Base-by-base conservation (phyloP, 164 flowering plant species). In the Stephania yunnanensis region DNA sequence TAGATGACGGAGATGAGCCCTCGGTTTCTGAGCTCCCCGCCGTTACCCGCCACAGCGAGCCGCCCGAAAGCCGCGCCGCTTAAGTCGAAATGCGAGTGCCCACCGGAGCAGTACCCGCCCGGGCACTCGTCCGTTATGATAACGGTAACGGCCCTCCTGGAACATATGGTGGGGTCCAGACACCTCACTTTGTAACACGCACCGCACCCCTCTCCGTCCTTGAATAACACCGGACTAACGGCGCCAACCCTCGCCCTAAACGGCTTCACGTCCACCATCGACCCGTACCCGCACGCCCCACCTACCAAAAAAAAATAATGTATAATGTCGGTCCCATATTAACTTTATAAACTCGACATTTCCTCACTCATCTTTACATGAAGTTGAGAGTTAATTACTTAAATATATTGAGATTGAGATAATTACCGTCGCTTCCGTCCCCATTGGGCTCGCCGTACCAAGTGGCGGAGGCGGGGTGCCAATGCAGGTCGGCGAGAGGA, bases 381-480 rank as follows among this genome's bases (percentile, higher is more conserved):
- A 25, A 25, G 0, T 25, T 25, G 25, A 25, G 25, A 25, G 25
- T 25, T 25, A 25, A 25, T 25, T 25, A 25, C 0, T 25, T 25
- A 25, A 25, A 25, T 0, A 25, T 0, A 25, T 45, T 42, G n/a
- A 70, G 29, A 70, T 0, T 36, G 25, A 46, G 1, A 3, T 6
- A 5, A 5, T 6, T 84, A 94, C 98, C 99, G 82, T 79, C 83
- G 78, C 98, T 96, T 20, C 98, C 98, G 75, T 92, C 97, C 64
- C 99, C 99, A 9, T 91, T 88, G 73, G 99, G 93, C 75, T 87
- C 86, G 46, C 99, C 99, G 87, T 96, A 96, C 99, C 99, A 96
- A 46, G 98, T 96, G 64, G 99, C 98, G 67, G 92, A 84, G 77
- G 98, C 99, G 5, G 91, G 87, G 2, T 70, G 74, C 99, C 98